Evolutionary conservation across 164 flowering plant species (phyloP).

Genomic region (Sedum album): DNA sequence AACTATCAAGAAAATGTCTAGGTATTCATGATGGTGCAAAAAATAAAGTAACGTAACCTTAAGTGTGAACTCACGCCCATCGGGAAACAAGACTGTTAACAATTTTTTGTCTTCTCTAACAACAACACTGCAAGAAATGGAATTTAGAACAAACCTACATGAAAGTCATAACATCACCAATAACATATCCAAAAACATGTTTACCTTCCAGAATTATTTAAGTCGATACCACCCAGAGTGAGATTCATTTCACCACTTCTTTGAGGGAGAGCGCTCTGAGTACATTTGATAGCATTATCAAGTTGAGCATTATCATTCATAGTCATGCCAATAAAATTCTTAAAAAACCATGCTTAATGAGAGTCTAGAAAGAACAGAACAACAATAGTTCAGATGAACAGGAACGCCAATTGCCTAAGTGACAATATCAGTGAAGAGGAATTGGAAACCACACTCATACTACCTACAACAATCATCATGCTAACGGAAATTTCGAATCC

Average conservation of each 20-base stretch:
- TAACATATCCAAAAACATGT: slow-evolving; percentile 9
- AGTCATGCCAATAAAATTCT: neutral
- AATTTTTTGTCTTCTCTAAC: slow-evolving; percentile 93
- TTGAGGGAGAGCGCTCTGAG: slow-evolving; percentile 84
- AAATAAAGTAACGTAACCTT: slow-evolving; percentile 2
- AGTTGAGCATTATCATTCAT: neutral
- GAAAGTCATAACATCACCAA: neutral
- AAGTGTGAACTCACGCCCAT: neutral
- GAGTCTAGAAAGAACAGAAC: neutral
- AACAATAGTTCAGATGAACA: neutral
- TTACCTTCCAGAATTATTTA: slow-evolving; percentile 98
- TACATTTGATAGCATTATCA: slow-evolving; percentile 14
- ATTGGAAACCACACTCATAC: no score
- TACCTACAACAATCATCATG: neutral
- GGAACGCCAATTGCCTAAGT: neutral
- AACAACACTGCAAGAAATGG: slow-evolving; percentile 60
- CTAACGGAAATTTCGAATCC: neutral
- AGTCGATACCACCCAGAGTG: slow-evolving; percentile 90
- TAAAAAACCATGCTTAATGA: neutral
- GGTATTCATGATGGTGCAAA: neutral
- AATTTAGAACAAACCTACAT: neutral
- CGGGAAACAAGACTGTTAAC: slow-evolving; percentile 59
- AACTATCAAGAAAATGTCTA: neutral
- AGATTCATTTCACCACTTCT: slow-evolving; percentile 95
- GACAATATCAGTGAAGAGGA: neutral